These are phyloP conservation scores for Rhynchospora pubera DNA, from an alignment of 176 grass and related monocot genomes.

Conservation along the genomic window DNA sequence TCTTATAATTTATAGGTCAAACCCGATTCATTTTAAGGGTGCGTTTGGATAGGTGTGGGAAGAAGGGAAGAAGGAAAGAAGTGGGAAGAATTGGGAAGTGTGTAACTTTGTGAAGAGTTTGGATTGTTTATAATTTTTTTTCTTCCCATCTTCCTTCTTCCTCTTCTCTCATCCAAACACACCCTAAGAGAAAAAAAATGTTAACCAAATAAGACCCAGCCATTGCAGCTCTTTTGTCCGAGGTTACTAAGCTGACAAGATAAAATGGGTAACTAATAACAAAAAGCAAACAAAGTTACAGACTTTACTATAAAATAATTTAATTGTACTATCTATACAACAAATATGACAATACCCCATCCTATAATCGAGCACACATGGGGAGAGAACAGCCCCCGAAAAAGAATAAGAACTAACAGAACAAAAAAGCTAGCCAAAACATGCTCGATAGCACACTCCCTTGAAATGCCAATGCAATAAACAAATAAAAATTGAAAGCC, in stretches of 20 bases:
- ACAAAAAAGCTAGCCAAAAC: conserved; percentile 12
- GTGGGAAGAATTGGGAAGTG: too few relatives aligned
- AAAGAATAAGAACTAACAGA: not conserved
- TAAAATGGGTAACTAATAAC: not conserved
- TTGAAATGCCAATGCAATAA: conserved; percentile 1
- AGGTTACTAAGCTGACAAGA: not conserved
- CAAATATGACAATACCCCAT: not conserved
- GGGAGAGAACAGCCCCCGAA: not conserved
- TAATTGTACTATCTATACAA: conserved; percentile 4
- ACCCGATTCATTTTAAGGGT: not conserved
- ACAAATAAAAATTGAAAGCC: conserved; percentile 4
- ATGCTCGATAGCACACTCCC: not conserved
- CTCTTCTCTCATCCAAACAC: too few relatives aligned
- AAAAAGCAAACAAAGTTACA: not conserved
- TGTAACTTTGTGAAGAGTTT: too few relatives aligned
- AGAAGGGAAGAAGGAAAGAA: too few relatives aligned
- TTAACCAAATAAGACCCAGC: not conserved
- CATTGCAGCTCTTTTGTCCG: not conserved
- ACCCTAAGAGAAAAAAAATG: not conserved
- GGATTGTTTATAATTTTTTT: too few relatives aligned
- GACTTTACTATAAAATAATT: not conserved
- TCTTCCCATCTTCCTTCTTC: too few relatives aligned
- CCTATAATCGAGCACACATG: not conserved
- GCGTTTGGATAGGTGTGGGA: too few relatives aligned
- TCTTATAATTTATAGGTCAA: too few relatives aligned